Conservation (phyloP, 192 early-diverging fungal species). For the Podila epicladia region DNA sequence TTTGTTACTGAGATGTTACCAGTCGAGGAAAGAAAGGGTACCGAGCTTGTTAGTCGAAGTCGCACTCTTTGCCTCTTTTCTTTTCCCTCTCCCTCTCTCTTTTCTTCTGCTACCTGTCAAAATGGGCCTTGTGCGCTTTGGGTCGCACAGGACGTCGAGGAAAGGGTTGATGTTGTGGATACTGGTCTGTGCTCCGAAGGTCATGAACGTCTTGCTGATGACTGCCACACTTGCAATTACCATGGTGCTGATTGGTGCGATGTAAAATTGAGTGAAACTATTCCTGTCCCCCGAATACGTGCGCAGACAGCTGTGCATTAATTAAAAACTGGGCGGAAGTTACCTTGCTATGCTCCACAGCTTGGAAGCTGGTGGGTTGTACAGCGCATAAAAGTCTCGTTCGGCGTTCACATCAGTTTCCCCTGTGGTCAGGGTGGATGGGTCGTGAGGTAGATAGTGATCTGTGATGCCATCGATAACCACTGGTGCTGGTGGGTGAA, state of each 20-base stretch:
- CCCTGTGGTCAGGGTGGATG: background rate
- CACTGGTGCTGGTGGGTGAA: no score
- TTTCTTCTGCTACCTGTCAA: slow-evolving; percentile 61
- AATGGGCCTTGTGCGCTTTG: slow-evolving; percentile 63
- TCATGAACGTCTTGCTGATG: slow-evolving; percentile 42
- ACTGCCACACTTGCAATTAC: slow-evolving; percentile 35
- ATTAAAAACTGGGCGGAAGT: background rate
- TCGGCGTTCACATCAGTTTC: background rate
- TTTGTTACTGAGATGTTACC: slow-evolving; percentile 65
- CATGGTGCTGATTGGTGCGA: slow-evolving; percentile 14
- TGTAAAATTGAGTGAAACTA: no score
- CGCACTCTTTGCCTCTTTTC: background rate
- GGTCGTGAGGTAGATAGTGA: background rate
- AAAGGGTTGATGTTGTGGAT: slow-evolving; percentile 70
- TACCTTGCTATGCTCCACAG: slow-evolving; percentile 40
- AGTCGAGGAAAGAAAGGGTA: background rate
- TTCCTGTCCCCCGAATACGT: background rate
- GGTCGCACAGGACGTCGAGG: slow-evolving; percentile 60
- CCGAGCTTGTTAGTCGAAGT: background rate
- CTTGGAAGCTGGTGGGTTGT: slow-evolving; percentile 31
- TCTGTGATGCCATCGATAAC: background rate
- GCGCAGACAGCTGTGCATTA: background rate
- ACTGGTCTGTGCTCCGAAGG: slow-evolving; percentile 45
- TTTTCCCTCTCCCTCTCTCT: background rate
- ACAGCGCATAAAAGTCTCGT: slow-evolving; percentile 30